Evolutionary conservation across 208 protist species (phyloP).

Genomic region (Trypanosoma lewisi): DNA sequence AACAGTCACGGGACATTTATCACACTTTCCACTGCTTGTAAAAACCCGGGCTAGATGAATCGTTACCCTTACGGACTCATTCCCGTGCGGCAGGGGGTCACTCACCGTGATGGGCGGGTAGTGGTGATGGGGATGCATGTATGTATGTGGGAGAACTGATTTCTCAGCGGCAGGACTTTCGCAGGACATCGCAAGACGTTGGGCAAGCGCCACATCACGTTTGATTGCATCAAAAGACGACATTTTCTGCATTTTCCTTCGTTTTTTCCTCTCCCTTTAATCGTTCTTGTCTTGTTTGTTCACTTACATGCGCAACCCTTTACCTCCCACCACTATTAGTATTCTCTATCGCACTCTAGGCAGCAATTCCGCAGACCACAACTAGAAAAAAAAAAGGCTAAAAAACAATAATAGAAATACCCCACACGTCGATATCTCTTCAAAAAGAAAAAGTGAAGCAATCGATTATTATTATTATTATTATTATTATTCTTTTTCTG

Average conservation of each 20-base stretch:
- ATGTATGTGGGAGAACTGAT: background rate
- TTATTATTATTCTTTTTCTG: too few relatives aligned
- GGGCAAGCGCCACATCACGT: background rate
- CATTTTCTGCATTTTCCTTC: background rate
- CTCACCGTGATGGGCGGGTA: background rate
- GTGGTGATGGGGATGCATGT: too few relatives aligned
- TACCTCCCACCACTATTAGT: too few relatives aligned
- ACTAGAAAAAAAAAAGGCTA: too few relatives aligned
- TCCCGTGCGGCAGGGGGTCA: background rate
- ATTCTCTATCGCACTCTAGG: too few relatives aligned
- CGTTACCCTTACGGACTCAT: background rate
- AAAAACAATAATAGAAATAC: too few relatives aligned
- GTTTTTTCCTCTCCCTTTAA: background rate
- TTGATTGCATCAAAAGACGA: background rate
- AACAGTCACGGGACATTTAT: background rate
- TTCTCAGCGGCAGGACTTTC: background rate
- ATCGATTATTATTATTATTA: too few relatives aligned
- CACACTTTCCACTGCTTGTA: background rate
- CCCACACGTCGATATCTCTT: too few relatives aligned
- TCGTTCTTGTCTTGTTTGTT: background rate
- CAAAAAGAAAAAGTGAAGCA: too few relatives aligned
- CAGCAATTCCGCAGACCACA: too few relatives aligned
- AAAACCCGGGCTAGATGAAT: conserved; percentile 1
- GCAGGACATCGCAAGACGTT: background rate
- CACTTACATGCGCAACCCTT: too few relatives aligned